These are phyloP conservation scores for Atalantia buxifolia DNA, from an alignment of 345 rosid genomes.

Conservation along the genomic window DNA sequence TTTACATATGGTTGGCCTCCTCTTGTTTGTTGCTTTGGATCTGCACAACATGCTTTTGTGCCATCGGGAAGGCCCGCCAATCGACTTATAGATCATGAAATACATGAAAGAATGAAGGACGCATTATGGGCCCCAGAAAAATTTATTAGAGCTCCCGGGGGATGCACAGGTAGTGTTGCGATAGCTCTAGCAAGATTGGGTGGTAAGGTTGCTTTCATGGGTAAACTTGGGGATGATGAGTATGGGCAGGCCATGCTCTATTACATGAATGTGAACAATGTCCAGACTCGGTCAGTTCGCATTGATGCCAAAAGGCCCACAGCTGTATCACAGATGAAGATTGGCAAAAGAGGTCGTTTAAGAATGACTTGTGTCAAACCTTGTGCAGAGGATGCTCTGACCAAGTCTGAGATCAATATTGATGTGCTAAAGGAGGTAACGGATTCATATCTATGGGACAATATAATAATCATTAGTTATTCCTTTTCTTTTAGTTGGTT, in stretches of 20 bases:
- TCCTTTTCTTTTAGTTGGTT: background rate
- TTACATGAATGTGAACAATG: constrained; percentile 63
- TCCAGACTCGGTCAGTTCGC: constrained; percentile 73
- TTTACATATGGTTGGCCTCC: constrained; percentile 89
- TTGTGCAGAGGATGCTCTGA: constrained; percentile 82
- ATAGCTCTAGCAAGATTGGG: constrained; percentile 79
- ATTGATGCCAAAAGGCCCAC: constrained; percentile 61
- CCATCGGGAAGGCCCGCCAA: constrained; percentile 85
- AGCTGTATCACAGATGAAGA: constrained; percentile 68
- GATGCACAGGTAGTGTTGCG: constrained; percentile 79
- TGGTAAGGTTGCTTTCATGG: constrained; percentile 92
- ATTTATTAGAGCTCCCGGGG: constrained; percentile 77
- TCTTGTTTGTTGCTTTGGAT: constrained; percentile 93
- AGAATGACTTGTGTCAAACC: constrained; percentile 60
- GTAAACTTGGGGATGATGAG: constrained; percentile 84
- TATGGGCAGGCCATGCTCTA: constrained; percentile 75
- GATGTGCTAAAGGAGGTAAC: constrained; percentile 91
- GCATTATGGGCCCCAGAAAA: constrained; percentile 73
- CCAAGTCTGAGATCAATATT: constrained; percentile 72
- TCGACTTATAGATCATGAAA: constrained; percentile 71
- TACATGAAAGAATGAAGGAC: constrained; percentile 61
- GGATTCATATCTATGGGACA: background rate
- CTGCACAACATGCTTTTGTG: constrained; percentile 83
- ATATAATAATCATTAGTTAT: background rate
- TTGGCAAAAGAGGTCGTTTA: constrained; percentile 73